Conservation (phyloP, 257 asterid genomes). For the Cruciata laevipes region DNA sequence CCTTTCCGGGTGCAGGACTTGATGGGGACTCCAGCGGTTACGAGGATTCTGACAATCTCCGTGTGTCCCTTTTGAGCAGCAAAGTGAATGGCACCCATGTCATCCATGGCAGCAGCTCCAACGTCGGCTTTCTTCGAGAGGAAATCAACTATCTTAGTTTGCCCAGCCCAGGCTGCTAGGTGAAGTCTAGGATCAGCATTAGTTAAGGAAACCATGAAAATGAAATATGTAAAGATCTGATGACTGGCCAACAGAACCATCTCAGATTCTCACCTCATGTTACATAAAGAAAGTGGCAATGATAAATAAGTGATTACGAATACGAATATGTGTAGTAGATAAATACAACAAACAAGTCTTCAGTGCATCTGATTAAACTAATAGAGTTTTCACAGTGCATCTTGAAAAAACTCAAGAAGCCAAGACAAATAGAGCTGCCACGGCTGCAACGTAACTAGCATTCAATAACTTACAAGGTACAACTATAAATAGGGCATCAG, state of each 20-base stretch:
- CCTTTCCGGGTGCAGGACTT: constrained; percentile 77
- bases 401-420: not conserved
- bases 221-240: not conserved
- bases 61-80: constrained; percentile 93
- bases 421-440: not conserved
- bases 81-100: constrained; percentile 96
- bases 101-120: constrained; percentile 98
- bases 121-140: constrained; percentile 82
- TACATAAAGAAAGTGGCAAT: not conserved
- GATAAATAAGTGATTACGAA: not conserved
- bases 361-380: not conserved
- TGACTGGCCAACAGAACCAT: not conserved
- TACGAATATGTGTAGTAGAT: not conserved
- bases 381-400: no score
- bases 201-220: constrained; percentile 12
- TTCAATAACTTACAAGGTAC: not conserved
- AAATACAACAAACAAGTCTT: not conserved
- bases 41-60: constrained; percentile 57
- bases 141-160: constrained; percentile 58
- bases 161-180: constrained; percentile 97
- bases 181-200: constrained; percentile 52
- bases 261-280: not conserved
- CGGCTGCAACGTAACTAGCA: not conserved
- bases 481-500: not conserved
- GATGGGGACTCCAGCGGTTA: constrained; percentile 55